Evolutionary conservation across 768 basidiomycete genomes (phyloP).

Genomic region (Suillus luteus): DNA sequence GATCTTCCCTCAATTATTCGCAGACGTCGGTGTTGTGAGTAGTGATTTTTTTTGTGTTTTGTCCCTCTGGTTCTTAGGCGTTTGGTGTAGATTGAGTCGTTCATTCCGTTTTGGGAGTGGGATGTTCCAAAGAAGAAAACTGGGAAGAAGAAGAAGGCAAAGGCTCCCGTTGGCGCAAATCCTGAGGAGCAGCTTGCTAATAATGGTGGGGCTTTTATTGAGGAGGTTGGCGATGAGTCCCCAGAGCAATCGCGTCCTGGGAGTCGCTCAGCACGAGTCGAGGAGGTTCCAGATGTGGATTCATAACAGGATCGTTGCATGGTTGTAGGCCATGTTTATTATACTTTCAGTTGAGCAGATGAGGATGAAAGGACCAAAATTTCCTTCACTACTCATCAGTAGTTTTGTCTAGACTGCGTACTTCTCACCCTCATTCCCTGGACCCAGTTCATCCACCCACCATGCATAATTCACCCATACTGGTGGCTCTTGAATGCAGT

Average conservation of each 20-base stretch:
- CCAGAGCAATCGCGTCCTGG: constrained; percentile 34
- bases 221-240: constrained; percentile 38
- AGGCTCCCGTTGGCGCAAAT: constrained; percentile 30
- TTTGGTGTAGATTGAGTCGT: constrained; percentile 83
- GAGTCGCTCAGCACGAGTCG: constrained; percentile 43
- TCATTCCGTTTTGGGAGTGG: constrained; percentile 97
- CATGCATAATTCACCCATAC: too few species aligned
- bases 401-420: neutral
- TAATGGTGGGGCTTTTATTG: constrained; percentile 41
- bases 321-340: neutral
- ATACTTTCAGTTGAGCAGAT: neutral
- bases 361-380: neutral
- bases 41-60: constrained; percentile 3
- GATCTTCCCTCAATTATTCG: constrained; percentile 98
- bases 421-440: neutral
- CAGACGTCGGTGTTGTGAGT: constrained; percentile 97
- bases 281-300: constrained; percentile 48
- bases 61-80: neutral
- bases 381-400: neutral
- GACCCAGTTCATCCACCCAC: neutral
- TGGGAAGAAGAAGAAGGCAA: constrained; percentile 64
- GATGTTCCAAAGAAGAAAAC: constrained; percentile 77
- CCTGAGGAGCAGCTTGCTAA: constrained; percentile 42
- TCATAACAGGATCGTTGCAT: constrained; percentile 19
- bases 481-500: neutral